Conservation (phyloP, 164 flowering plant species). For the Amborella trichopoda region DNA sequence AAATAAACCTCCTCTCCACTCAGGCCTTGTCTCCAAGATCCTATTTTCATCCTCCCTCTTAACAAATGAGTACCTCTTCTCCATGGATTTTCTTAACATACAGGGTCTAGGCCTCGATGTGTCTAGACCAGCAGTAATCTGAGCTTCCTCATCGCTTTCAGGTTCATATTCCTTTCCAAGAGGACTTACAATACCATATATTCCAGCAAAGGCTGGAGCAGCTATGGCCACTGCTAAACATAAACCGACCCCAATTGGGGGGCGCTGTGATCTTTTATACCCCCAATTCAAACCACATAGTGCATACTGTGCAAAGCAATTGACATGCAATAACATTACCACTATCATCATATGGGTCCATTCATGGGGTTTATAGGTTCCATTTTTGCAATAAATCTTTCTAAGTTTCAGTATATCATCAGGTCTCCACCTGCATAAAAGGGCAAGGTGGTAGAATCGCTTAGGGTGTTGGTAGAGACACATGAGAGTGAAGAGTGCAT, state of each 20-base stretch:
- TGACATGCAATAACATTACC: constrained; percentile 55
- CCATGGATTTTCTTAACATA: constrained; percentile 24
- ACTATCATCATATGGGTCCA: constrained; percentile 94
- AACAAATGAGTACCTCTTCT: constrained; percentile 70
- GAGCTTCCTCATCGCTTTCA: constrained; percentile 52
- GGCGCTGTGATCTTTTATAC: constrained; percentile 71
- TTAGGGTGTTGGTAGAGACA: constrained; percentile 86
- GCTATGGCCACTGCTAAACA: constrained; percentile 65
- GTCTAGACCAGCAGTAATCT: constrained; percentile 8
- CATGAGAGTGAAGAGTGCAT: constrained; percentile 91
- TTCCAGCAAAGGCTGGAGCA: constrained; percentile 76
- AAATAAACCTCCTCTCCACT: constrained; percentile 82
- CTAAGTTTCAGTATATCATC: constrained; percentile 56
- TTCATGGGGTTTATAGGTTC: constrained; percentile 83
- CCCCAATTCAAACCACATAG: constrained; percentile 77
- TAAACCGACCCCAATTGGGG: constrained; percentile 71
- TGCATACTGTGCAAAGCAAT: constrained; percentile 85
- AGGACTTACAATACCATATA: constrained; percentile 63
- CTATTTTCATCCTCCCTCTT: constrained; percentile 28
- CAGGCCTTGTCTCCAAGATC: constrained; percentile 35
- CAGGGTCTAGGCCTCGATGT: constrained; percentile 5
- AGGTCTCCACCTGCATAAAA: constrained; percentile 62
- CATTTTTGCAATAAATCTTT: constrained; percentile 76
- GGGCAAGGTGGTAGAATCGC: constrained; percentile 62
- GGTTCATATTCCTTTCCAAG: constrained; percentile 70